A percentile compares a stretch with the other conserved stretches of the same genome.
Evolutionary conservation across 768 basidiomycete genomes (phyloP).

Genomic region (Trametes cingulata): DNA sequence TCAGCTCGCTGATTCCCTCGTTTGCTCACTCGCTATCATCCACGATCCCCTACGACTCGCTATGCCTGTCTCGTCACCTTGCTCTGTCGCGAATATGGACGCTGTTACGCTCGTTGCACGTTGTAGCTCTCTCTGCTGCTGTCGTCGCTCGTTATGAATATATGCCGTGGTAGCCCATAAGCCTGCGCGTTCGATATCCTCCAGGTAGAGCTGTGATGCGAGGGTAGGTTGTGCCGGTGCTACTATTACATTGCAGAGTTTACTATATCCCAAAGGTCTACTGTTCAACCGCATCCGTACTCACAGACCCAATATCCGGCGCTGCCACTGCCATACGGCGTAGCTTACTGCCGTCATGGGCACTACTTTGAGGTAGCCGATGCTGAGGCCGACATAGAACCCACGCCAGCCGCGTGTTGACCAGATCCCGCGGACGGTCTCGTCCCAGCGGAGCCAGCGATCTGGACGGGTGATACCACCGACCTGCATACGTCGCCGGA

Average conservation of each 20-base stretch:
- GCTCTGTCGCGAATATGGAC: not conserved
- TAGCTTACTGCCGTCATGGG: slow-evolving; percentile 96
- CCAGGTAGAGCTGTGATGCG: not conserved
- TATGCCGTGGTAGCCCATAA: not conserved
- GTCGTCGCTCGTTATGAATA: slow-evolving; percentile 1
- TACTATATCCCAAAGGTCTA: not conserved
- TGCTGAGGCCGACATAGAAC: slow-evolving; percentile 87
- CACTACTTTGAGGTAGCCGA: slow-evolving; percentile 92
- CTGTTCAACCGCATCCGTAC: not conserved
- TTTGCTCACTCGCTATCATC: not conserved
- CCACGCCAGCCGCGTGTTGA: slow-evolving; percentile 73
- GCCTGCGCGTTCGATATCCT: not conserved
- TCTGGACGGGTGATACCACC: slow-evolving; percentile 81
- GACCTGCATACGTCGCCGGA: slow-evolving; percentile 92
- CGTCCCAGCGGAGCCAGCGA: slow-evolving; percentile 75
- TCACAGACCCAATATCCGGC: slow-evolving; percentile 47
- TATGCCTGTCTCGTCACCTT: not conserved
- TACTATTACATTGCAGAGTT: slow-evolving; percentile 8
- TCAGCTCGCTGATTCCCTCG: too few species aligned
- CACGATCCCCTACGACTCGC: not conserved
- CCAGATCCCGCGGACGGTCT: slow-evolving; percentile 74
- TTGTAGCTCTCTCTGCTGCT: not conserved
- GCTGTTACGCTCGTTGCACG: not conserved
- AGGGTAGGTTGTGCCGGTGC: not conserved
- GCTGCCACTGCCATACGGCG: slow-evolving; percentile 85